These are phyloP conservation scores for Anisogramma anomala DNA, from an alignment of 2,329 filamentous ascomycete species.

Conservation along the genomic window DNA sequence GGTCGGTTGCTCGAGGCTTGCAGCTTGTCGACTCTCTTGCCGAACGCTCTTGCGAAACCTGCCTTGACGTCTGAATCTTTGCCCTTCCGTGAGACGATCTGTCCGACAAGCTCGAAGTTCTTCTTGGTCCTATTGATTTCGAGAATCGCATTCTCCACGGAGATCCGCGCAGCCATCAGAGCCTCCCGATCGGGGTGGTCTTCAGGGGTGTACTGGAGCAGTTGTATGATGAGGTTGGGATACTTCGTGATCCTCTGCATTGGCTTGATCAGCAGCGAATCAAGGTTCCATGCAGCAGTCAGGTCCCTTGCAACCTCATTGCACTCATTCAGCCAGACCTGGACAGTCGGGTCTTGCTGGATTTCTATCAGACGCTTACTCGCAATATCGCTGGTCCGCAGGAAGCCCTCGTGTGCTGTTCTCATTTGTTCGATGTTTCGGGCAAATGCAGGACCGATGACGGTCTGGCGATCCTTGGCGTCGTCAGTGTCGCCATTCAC, in stretches of 20 bases:
- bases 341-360: constrained; percentile 51
- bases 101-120: constrained; percentile 81
- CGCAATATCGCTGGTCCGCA: constrained; percentile 52
- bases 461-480: constrained; percentile 39
- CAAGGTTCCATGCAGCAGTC: constrained; percentile 86
- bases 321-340: constrained; percentile 87
- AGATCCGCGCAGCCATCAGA: constrained; percentile 42
- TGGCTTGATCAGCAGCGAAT: constrained; percentile 93
- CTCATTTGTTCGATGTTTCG: constrained; percentile 50
- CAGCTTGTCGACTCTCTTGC: constrained; percentile 76
- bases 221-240: constrained; percentile 68
- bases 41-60: constrained; percentile 81
- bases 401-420: constrained; percentile 47
- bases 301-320: constrained; percentile 85
- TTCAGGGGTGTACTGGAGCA: constrained; percentile 66
- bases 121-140: constrained; percentile 95
- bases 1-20: constrained; percentile 49
- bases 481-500: constrained; percentile 38
- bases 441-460: constrained; percentile 42
- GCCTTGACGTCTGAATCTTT: constrained; percentile 80
- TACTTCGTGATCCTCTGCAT: constrained; percentile 94
- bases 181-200: constrained; percentile 72
- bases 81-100: constrained; percentile 73
- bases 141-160: constrained; percentile 55
- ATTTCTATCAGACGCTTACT: constrained; percentile 51